Evolutionary conservation across 139 green algal species (phyloP).

Genomic region (Chlamydomonas sphaeroides): DNA sequence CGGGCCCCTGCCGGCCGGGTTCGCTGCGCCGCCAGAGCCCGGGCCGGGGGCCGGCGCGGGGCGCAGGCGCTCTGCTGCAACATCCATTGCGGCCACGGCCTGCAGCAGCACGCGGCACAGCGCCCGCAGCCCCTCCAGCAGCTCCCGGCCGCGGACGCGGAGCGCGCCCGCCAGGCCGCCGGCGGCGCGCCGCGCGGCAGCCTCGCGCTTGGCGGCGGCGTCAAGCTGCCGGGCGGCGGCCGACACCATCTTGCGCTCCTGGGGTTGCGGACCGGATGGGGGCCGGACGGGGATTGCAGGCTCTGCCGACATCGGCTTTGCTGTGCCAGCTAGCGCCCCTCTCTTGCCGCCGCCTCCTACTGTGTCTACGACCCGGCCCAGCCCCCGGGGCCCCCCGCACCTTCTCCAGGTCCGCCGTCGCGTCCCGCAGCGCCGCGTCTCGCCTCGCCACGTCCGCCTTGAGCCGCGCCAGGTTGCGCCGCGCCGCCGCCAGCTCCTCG

Average conservation of each 20-base stretch:
- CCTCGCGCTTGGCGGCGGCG: not conserved
- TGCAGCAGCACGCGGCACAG: conserved; percentile 29
- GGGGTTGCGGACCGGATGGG: too few relatives aligned
- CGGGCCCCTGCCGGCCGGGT: not conserved
- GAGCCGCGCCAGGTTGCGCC: conserved; percentile 16
- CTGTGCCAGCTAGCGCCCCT: too few relatives aligned
- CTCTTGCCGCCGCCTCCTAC: too few relatives aligned
- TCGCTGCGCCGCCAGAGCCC: not conserved
- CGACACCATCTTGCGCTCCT: conserved; percentile 21
- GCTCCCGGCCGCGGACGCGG: conserved; percentile 19
- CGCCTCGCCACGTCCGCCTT: conserved; percentile 37
- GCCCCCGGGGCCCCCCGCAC: too few relatives aligned
- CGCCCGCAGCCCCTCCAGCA: conserved; percentile 31
- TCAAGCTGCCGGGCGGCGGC: conserved; percentile 12
- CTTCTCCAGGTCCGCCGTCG: conserved; percentile 33
- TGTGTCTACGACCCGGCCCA: too few relatives aligned
- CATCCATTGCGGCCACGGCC: conserved; percentile 16
- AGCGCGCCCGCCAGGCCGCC: not conserved
- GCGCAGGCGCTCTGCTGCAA: not conserved
- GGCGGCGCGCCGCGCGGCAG: conserved; percentile 18
- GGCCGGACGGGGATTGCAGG: too few relatives aligned
- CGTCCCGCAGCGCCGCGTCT: conserved; percentile 24
- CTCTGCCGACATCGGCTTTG: too few relatives aligned
- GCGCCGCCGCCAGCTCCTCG: conserved; percentile 42
- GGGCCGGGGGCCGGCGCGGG: not conserved